Base-by-base conservation (phyloP, 148 eudicot genomes). In the Camellia japonica region DNA sequence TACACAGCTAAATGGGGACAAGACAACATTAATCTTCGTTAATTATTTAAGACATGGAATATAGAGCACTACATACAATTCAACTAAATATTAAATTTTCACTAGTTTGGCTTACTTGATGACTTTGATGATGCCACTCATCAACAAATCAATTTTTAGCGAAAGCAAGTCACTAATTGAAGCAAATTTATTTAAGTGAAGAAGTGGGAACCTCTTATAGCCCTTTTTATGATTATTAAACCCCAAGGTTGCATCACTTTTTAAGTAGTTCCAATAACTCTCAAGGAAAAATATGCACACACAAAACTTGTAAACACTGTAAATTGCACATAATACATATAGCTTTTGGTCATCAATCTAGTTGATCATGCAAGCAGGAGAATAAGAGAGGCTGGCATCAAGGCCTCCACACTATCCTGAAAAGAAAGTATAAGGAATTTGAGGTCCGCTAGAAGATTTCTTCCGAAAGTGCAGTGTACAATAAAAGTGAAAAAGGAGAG, bases 291-390 rank as follows among this genome's bases (percentile, higher is more conserved):
- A 47, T 5, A 43, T 56, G 42, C 14, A 56, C 58, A 42, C 19
- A 42, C 19, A 44, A 20, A 6, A 72, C 60, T 46, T 49, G 5
- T 19, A 2, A 9, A 3, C 38, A 47, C 8, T 47, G 30, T 15
- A 42, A 58, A 42, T 8, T 15, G n/a, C 3, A 58, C 46, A 8
- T 16, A 55, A 44, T 52, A 7, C 58, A 20, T 16, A 41, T 7
- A 58, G 18, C 15, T 42, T 30, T 75, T 42, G 66, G 64, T 42
- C 14, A 75, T 58, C 30, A 72, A n/a, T 73, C n/a, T 23, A 51
- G 64, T 74, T 60, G 47, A 52, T 73, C 51, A 42, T 43, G 30
- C 64, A 61, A 75, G 43, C n/a, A 19, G 78, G 13, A 51, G 73
- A 20, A 72, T 13, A 41, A 59, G 15, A 49, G 30, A 74, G 51